Percentiles rank a stretch among this genome's conserved stretches.
phyloP scores from a whole-genome alignment of 1,284 basidiomycete genomes.

The Laetiporus sulphureus region DNA sequence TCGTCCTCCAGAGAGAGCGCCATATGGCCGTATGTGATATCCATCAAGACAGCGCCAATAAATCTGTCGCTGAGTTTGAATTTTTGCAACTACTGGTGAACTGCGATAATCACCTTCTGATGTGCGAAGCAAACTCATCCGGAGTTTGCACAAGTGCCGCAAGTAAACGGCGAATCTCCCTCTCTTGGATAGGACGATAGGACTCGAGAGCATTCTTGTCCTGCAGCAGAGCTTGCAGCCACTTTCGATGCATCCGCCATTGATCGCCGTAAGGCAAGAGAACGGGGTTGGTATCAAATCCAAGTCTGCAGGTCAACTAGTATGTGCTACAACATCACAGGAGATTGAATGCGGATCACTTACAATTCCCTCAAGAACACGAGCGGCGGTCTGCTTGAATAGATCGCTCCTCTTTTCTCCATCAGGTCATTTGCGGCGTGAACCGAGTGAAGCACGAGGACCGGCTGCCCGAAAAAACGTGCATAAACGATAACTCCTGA shows the following conservation, averaged over 20 bases:
- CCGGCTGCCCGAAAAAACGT: too few relatives aligned
- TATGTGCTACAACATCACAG: conserved; percentile 10
- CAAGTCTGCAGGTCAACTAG: conserved; percentile 1
- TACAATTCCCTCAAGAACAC: conserved; percentile 22
- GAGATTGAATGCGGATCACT: too few relatives aligned
- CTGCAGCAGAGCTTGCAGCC: conserved; percentile 18
- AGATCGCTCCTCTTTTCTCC: conserved; percentile 45
- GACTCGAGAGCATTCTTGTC: conserved; percentile 9
- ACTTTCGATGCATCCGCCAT: conserved; percentile 19
- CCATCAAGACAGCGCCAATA: conserved; percentile 36
- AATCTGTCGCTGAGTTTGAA: conserved; percentile 10
- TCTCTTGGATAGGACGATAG: conserved; percentile 12
- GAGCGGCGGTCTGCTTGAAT: conserved; percentile 34
- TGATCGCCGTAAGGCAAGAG: conserved; percentile 15
- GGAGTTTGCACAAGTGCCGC: conserved; percentile 10
- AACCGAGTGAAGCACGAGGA: too few relatives aligned
- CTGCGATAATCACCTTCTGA: conserved; percentile 9
- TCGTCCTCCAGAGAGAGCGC: conserved; percentile 23
- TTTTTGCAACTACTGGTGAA: not conserved
- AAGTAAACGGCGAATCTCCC: conserved; percentile 12
- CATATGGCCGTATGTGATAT: conserved; percentile 23
- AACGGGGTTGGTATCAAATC: conserved; percentile 11
- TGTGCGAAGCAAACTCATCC: conserved; percentile 11
- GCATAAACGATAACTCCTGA: too few relatives aligned
- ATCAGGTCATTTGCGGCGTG: conserved; percentile 47